A percentile compares a stretch with the other conserved stretches of the same genome.
Evolutionary conservation across 2,329 filamentous ascomycete genomes (phyloP).

Genomic region (Cladophialophora immunda): DNA sequence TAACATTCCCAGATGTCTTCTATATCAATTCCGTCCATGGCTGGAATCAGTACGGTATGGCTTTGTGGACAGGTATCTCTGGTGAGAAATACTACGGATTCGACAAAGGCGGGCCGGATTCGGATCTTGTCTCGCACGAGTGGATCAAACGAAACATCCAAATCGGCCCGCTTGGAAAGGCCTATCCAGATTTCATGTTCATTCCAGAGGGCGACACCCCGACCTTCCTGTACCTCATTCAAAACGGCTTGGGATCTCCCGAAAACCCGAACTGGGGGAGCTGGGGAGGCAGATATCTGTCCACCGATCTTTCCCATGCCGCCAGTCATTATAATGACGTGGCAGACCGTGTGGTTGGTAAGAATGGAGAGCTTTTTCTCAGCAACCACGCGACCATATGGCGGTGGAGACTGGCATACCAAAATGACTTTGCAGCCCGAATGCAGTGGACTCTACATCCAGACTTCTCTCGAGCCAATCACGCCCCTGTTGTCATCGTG

Average conservation of each 20-base stretch:
- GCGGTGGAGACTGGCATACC: no score
- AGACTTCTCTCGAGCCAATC: no score
- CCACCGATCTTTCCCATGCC: no score
- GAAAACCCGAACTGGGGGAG: slow-evolving; percentile 52
- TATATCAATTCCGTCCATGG: slow-evolving; percentile 66
- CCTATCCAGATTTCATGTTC: slow-evolving; percentile 59
- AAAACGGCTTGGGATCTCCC: slow-evolving; percentile 52
- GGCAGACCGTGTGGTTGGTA: no score
- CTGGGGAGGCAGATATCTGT: slow-evolving; percentile 58
- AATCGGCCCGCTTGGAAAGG: slow-evolving; percentile 57
- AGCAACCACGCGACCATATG: no score
- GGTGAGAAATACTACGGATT: slow-evolving; percentile 59
- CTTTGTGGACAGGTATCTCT: slow-evolving; percentile 66
- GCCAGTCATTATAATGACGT: no score
- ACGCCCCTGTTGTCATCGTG: no score
- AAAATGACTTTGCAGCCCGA: no score
- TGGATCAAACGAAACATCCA: slow-evolving; percentile 66
- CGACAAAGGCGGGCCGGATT: slow-evolving; percentile 60
- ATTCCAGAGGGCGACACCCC: slow-evolving; percentile 63
- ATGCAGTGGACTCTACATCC: no score
- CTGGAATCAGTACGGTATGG: slow-evolving; percentile 64
- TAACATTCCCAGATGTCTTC: slow-evolving; percentile 62
- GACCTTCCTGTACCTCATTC: slow-evolving; percentile 52
- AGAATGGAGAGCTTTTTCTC: no score
- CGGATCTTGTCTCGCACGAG: slow-evolving; percentile 56